Evolutionary conservation across 2,329 filamentous ascomycete genomes (phyloP), one percentile per base, ranked within the genome.

Genomic region (Calonectria crousiana): DNA sequence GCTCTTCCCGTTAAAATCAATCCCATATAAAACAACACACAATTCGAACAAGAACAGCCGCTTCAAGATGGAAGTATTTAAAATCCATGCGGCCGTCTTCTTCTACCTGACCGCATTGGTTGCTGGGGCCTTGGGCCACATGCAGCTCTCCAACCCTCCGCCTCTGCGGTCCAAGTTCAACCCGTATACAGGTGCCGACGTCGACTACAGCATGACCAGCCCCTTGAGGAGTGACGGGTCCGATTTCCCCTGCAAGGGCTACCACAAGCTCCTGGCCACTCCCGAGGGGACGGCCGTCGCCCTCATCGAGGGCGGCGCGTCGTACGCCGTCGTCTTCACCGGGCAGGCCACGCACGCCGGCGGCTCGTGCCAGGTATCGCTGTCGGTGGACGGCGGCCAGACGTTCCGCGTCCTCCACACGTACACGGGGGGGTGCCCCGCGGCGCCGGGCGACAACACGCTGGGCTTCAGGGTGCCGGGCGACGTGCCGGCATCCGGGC

Each of bases 181-280:
- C 83, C 85, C 87, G 38, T 83, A 86, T 76, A 83, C 86, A 67
- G 52, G 60, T 77, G 81, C 68, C 60, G 83, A 88, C 70, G 89
- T 91, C 81, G 93, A 95, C 85, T 94, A 93, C 85, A 90, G 89
- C 78, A 94, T 94, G 85, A 94, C 92, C 47, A 89, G 88, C 18
- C 94, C 94, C 1, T 87, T 96, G 51, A 81, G 84, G 1, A 79
- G 86, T n/a, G 87, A 88, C 73, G 92, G 92, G 41, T 88, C 89
- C 66, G 89, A 95, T 83, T 96, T 91, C 80, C 92, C 94, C 2
- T 96, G 94, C 89, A 95, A 95, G 86, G 91, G 92, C 73, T 87
- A 87, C 79, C 86, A 89, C 8, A 52, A 44, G 1, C 74, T 81
- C 13, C 62, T 85, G 1, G 76, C 75, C 14, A 82, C 80, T 2